phyloP scores from a whole-genome alignment of 345 rosid genomes.

The Ceriops decandra region DNA sequence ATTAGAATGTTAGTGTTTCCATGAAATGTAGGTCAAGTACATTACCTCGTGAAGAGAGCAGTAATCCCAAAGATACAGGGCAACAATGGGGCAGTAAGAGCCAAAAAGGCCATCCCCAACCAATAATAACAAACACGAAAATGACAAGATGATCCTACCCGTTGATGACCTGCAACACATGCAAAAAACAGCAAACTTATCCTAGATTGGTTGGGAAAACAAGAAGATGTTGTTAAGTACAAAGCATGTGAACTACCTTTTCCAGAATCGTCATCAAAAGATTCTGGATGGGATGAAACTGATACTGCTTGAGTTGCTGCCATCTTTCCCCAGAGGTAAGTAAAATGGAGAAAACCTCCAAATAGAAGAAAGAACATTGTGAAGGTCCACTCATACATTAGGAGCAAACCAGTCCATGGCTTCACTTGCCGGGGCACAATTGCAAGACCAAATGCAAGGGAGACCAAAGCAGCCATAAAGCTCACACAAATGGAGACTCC shows the following conservation, averaged over 20 bases:
- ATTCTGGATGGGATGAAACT: conserved; percentile 35
- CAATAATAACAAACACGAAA: conserved; percentile 58
- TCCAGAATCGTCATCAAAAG: conserved; percentile 56
- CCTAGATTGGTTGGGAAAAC: background rate
- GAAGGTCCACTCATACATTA: conserved; percentile 87
- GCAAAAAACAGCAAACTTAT: background rate
- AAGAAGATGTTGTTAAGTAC: background rate
- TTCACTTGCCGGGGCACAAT: conserved; percentile 79
- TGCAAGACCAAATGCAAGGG: conserved; percentile 57
- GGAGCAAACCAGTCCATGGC: conserved; percentile 88
- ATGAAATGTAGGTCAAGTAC: conserved; percentile 2
- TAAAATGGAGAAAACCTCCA: conserved; percentile 62
- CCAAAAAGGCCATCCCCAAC: conserved; percentile 67
- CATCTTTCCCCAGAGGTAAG: conserved; percentile 58
- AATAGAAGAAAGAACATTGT: conserved; percentile 59
- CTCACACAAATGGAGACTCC: conserved; percentile 57
- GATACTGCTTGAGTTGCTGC: conserved; percentile 48
- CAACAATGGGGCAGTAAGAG: conserved; percentile 56
- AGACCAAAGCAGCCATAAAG: conserved; percentile 42
- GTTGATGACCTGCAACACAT: conserved; percentile 57
- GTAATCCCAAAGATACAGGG: conserved; percentile 75
- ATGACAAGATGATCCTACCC: conserved; percentile 50
- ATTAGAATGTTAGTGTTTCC: background rate
- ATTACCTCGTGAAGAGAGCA: conserved; percentile 73
- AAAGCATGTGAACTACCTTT: conserved; percentile 51